Percentiles rank a stretch among this genome's conserved stretches.
Evolutionary conservation across 2,329 filamentous ascomycete species (phyloP).

Genomic region (Aureobasidium sp.): DNA sequence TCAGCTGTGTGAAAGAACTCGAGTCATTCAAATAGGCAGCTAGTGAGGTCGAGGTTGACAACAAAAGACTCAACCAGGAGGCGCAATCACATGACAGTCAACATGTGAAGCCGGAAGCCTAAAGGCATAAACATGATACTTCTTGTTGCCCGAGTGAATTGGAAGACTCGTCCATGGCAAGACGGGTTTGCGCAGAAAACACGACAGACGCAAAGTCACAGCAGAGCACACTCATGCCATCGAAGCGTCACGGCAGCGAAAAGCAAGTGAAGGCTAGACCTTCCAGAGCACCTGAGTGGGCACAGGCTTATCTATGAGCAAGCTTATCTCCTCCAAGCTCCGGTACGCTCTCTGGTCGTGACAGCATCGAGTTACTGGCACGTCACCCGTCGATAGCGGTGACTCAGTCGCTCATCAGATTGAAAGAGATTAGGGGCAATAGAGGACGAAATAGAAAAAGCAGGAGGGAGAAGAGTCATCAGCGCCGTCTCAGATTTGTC

Average conservation of each 20-base stretch:
- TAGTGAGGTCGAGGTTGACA: not conserved
- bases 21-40: not conserved
- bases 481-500: not conserved
- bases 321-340: conserved; percentile 3
- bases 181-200: not conserved
- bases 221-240: not conserved
- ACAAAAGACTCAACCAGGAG: not conserved
- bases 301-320: conserved; percentile 6
- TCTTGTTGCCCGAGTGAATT: not conserved
- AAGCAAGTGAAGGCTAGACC: conserved; percentile 7
- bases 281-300: conserved; percentile 4
- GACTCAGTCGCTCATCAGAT: not conserved
- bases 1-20: not conserved
- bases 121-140: not conserved
- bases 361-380: not conserved
- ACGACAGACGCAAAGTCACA: not conserved
- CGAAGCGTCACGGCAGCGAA: not conserved
- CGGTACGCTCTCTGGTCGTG: not conserved
- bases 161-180: not conserved
- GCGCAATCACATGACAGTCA: not conserved
- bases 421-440: not conserved
- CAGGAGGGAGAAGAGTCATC: not conserved
- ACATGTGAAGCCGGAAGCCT: not conserved
- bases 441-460: not conserved
- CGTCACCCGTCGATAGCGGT: conserved; percentile 1